These are phyloP conservation scores for Gilbertella persicaria DNA, from an alignment of 371 early-diverging fungal genomes.

Conservation along the genomic window DNA sequence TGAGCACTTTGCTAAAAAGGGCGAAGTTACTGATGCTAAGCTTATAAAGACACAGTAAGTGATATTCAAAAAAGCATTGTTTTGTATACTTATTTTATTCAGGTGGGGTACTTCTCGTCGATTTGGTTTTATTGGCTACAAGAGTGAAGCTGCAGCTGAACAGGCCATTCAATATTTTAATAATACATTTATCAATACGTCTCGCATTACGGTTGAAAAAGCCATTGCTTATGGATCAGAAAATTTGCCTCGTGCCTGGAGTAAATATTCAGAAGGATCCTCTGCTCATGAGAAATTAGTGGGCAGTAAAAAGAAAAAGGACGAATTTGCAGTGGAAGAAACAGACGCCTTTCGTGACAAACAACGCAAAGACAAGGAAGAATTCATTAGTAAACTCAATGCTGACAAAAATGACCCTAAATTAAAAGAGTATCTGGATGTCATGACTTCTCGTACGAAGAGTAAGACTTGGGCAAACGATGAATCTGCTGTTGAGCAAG, in stretches of 20 bases:
- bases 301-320: constrained; percentile 34
- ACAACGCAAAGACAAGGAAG: constrained; percentile 38
- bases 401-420: constrained; percentile 73
- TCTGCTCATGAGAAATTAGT: constrained; percentile 60
- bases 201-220: constrained; percentile 80
- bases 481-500: constrained; percentile 52
- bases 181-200: constrained; percentile 90
- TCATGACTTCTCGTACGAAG: constrained; percentile 78
- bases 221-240: constrained; percentile 83
- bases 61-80: not conserved
- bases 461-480: constrained; percentile 94
- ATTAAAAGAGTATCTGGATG: constrained; percentile 87
- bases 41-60: constrained; percentile 79
- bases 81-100: not conserved
- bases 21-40: constrained; percentile 91
- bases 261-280: constrained; percentile 78
- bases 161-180: constrained; percentile 85
- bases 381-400: constrained; percentile 57
- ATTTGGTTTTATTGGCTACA: constrained; percentile 93
- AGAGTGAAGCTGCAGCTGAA: constrained; percentile 81
- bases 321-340: constrained; percentile 45
- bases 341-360: constrained; percentile 43
- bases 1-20: constrained; percentile 83
- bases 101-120: constrained; percentile 81
- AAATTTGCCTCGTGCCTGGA: constrained; percentile 89